phyloP scores from a whole-genome alignment of 371 early-diverging fungal species.

The Rhizopus arrhizus region DNA sequence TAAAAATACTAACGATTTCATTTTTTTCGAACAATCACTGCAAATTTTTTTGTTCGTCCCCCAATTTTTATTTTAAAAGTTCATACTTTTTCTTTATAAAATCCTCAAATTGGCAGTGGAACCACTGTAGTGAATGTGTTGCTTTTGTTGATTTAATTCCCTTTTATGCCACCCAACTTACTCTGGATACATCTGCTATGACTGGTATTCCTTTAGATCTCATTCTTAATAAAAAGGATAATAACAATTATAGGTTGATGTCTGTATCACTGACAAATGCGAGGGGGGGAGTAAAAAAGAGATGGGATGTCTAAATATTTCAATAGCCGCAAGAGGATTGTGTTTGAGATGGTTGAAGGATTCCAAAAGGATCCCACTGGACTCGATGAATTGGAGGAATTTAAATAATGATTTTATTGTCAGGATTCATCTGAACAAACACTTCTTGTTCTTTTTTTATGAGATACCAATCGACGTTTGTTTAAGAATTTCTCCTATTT shows the following conservation, averaged over 20 bases:
- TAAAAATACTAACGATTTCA: too few relatives aligned
- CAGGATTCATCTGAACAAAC: constrained; percentile 15
- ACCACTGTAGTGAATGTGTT: constrained; percentile 85
- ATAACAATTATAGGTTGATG: constrained; percentile 31
- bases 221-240: constrained; percentile 52
- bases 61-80: too few relatives aligned
- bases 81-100: too few relatives aligned
- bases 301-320: constrained; percentile 65
- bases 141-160: constrained; percentile 77
- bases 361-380: constrained; percentile 96
- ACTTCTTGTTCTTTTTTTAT: constrained; percentile 22
- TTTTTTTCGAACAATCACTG: too few relatives aligned
- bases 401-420: constrained; percentile 32
- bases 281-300: constrained; percentile 22
- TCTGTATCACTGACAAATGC: constrained; percentile 56
- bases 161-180: constrained; percentile 71
- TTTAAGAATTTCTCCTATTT: constrained; percentile 32
- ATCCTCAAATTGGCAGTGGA: too few relatives aligned
- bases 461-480: constrained; percentile 25
- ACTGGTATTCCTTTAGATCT: constrained; percentile 88
- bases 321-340: constrained; percentile 67
- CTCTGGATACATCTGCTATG: constrained; percentile 79
- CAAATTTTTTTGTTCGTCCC: too few relatives aligned
- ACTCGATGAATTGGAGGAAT: constrained; percentile 88
- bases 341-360: constrained; percentile 60